A percentile compares a stretch with the other conserved stretches of the same genome.
Evolutionary conservation across 2,329 filamentous ascomycete species (phyloP).

Genomic region (Dryadomyces quercus-mongolicae): DNA sequence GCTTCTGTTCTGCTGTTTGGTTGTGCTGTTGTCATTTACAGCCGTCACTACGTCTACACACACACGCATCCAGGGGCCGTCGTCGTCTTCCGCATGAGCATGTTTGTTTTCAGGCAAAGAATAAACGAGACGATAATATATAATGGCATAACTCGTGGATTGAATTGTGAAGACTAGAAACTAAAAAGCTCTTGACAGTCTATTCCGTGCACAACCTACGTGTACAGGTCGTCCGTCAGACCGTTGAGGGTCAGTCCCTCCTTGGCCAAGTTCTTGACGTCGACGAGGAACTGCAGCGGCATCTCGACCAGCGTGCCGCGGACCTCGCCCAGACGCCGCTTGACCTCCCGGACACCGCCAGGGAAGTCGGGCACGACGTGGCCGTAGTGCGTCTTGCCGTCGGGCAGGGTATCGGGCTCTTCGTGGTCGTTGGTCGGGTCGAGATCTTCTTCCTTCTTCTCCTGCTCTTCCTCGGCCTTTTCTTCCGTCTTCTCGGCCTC

Average conservation of each 20-base stretch:
- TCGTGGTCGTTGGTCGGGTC: constrained; percentile 16
- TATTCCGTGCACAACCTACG: constrained; percentile 28
- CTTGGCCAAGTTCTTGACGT: constrained; percentile 73
- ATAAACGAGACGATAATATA: neutral
- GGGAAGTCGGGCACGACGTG: constrained; percentile 76
- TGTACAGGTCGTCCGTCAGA: constrained; percentile 63
- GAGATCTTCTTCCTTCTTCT: neutral
- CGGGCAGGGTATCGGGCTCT: constrained; percentile 14
- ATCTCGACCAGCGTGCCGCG: constrained; percentile 74
- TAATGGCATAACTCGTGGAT: neutral
- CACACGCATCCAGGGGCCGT: too few relatives aligned
- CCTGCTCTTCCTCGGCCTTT: constrained; percentile 20
- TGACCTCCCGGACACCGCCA: constrained; percentile 60
- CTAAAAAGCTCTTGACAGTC: too few relatives aligned
- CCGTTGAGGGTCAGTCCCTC: constrained; percentile 62
- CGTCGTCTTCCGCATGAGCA: neutral
- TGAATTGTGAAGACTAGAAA: too few relatives aligned
- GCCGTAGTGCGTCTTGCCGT: constrained; percentile 63
- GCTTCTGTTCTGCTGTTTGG: neutral
- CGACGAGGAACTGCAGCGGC: constrained; percentile 77
- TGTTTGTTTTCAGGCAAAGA: neutral
- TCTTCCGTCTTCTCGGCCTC: constrained; percentile 18
- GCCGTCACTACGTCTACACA: too few relatives aligned
- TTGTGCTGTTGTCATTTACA: too few relatives aligned
- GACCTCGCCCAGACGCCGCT: constrained; percentile 50